Conservation (phyloP, 139 green algal genomes). For the Pseudopediastrum boryanum region DNA sequence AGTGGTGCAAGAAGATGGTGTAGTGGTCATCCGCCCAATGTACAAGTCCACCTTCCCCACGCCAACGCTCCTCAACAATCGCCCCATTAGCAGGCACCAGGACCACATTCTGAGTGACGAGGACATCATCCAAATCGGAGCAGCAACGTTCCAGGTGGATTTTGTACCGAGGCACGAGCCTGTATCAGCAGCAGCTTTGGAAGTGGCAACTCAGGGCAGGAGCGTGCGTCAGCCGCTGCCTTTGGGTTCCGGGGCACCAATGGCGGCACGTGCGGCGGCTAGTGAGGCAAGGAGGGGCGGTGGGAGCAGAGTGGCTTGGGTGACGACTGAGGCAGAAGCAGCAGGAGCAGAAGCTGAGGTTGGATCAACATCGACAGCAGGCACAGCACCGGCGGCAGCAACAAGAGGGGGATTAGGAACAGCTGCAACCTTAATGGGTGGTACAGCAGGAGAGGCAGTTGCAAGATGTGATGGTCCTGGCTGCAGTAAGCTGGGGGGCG, state of each 20-base stretch:
- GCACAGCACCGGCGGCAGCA: slow-evolving; percentile 10
- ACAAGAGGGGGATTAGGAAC: not conserved
- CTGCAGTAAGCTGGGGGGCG: no score
- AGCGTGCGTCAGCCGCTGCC: not conserved
- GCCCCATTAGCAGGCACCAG: not conserved
- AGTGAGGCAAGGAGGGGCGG: not conserved
- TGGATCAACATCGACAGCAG: not conserved
- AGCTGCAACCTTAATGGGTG: no score
- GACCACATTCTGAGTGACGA: slow-evolving; percentile 12
- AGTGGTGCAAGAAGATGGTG: slow-evolving; percentile 27
- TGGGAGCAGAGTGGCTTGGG: not conserved
- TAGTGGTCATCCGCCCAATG: slow-evolving; percentile 8
- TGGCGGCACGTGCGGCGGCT: not conserved
- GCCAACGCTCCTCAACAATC: slow-evolving; percentile 18
- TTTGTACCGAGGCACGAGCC: slow-evolving; percentile 18
- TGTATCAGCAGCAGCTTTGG: slow-evolving; percentile 12
- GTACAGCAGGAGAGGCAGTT: no score
- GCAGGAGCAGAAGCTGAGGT: not conserved
- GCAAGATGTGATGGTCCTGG: no score
- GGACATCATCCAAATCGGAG: slow-evolving; percentile 17
- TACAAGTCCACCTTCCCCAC: not conserved
- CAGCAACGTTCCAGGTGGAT: slow-evolving; percentile 18
- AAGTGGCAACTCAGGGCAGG: not conserved
- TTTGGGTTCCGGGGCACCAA: slow-evolving; percentile 1
- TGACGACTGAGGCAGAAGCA: not conserved